A percentile compares a stretch with the other conserved stretches of the same genome.
These are phyloP conservation scores for Sordaria brevicollis DNA, from an alignment of 495 filamentous ascomycete genomes.

Conservation along the genomic window DNA sequence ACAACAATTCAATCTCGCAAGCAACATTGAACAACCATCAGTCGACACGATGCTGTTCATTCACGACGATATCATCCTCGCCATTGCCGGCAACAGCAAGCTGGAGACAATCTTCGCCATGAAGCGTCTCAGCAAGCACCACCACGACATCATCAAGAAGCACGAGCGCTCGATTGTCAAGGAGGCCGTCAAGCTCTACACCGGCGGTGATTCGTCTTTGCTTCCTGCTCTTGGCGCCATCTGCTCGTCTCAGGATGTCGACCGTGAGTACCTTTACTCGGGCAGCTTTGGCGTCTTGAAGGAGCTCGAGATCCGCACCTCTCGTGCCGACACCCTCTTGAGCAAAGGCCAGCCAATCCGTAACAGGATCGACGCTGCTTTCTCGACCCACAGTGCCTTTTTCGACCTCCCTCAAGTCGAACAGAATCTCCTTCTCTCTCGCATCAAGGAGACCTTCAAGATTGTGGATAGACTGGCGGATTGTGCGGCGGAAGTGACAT, in stretches of 20 bases:
- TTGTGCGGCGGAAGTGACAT: conserved; percentile 1
- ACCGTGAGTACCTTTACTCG: conserved; percentile 6
- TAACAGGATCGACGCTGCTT: neutral
- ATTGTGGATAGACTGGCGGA: conserved; percentile 13
- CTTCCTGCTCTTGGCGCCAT: conserved; percentile 5
- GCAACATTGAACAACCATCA: neutral
- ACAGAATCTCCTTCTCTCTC: conserved; percentile 2
- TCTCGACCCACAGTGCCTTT: neutral
- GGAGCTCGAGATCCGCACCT: conserved; percentile 18
- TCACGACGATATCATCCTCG: conserved; percentile 16
- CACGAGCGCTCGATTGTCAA: conserved; percentile 30
- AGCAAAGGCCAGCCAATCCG: neutral
- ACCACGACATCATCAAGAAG: neutral
- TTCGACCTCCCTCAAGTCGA: neutral
- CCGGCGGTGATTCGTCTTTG: neutral
- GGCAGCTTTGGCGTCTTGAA: conserved; percentile 9
- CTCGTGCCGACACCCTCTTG: conserved; percentile 12
- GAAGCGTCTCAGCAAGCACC: conserved; percentile 9
- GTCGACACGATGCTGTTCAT: neutral
- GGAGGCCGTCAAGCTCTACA: neutral
- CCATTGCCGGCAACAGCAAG: conserved; percentile 11
- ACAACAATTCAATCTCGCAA: neutral
- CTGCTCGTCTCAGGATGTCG: conserved; percentile 10
- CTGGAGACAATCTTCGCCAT: conserved; percentile 8
- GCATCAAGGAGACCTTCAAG: conserved; percentile 4